phyloP scores from a whole-genome alignment of 192 early-diverging fungal genomes.

The Backusella luteola region DNA sequence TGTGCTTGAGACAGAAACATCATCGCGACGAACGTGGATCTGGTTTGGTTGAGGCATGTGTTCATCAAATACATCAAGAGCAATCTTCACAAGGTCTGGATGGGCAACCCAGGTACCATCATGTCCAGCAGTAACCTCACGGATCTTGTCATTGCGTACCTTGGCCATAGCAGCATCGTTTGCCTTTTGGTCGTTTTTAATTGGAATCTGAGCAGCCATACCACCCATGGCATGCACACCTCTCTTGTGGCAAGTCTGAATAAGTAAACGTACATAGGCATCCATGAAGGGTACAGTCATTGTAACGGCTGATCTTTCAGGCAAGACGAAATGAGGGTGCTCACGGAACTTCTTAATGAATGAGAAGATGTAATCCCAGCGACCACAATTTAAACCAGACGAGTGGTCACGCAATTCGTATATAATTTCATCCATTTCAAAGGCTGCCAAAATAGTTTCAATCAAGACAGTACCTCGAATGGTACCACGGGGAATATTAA shows the following conservation, averaged over 20 bases:
- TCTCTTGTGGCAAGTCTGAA: slow-evolving; percentile 97
- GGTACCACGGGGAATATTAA: slow-evolving; percentile 87
- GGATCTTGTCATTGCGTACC: slow-evolving; percentile 91
- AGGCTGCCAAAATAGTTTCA: slow-evolving; percentile 94
- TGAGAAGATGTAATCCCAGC: slow-evolving; percentile 99
- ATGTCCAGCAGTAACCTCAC: slow-evolving; percentile 92
- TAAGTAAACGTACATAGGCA: slow-evolving; percentile 92
- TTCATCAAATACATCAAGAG: slow-evolving; percentile 85
- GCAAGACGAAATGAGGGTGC: slow-evolving; percentile 81
- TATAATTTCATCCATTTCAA: slow-evolving; percentile 99
- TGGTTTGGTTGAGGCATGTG: slow-evolving; percentile 96
- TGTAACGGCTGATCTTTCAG: slow-evolving; percentile 85
- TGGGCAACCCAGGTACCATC: slow-evolving; percentile 97
- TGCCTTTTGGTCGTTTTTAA: slow-evolving; percentile 86
- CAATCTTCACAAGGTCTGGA: slow-evolving; percentile 90
- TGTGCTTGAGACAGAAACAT: slow-evolving; percentile 74
- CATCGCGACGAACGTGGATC: slow-evolving; percentile 86
- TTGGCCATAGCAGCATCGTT: slow-evolving; percentile 91
- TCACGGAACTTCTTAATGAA: slow-evolving; percentile 96
- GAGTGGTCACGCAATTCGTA: slow-evolving; percentile 98
- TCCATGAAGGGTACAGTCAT: slow-evolving; percentile 99
- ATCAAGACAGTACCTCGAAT: slow-evolving; percentile 97
- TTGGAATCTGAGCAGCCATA: slow-evolving; percentile 99
- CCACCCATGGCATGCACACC: slow-evolving; percentile 99
- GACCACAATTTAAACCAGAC: slow-evolving; percentile 96